phyloP scores from a whole-genome alignment of 83 land plant species.

The Diphasiastrum complanatum region DNA sequence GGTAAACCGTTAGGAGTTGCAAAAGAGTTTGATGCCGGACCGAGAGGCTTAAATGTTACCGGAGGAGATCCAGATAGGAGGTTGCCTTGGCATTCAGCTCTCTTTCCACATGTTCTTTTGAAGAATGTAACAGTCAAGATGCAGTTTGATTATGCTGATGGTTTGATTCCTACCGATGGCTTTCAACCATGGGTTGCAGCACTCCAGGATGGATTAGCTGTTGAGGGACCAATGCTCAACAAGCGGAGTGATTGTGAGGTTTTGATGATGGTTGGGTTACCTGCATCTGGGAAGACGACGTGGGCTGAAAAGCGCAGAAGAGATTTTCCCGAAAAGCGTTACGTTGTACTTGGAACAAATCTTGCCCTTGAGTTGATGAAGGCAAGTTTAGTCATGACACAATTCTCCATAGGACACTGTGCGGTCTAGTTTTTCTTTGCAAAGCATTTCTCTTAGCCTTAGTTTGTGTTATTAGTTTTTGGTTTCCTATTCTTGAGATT shows the following conservation, averaged over 20 bases:
- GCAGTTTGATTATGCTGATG: constrained; percentile 41
- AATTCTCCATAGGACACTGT: too few species aligned
- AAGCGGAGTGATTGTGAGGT: constrained; percentile 35
- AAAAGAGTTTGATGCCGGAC: constrained; percentile 42
- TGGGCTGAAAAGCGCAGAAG: constrained; percentile 49
- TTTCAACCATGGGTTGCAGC: constrained; percentile 47
- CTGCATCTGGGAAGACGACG: constrained; percentile 48
- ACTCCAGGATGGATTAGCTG: constrained; percentile 33
- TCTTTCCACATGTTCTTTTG: constrained; percentile 50
- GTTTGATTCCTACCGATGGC: constrained; percentile 41
- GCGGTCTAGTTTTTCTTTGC: background rate
- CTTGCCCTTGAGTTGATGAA: constrained; percentile 52
- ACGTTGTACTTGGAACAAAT: constrained; percentile 50
- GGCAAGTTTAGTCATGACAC: too few species aligned
- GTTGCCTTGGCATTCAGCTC: constrained; percentile 34
- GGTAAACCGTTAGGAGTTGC: constrained; percentile 45
- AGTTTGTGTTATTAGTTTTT: too few species aligned
- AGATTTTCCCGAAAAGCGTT: constrained; percentile 47
- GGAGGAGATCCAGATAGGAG: constrained; percentile 9
- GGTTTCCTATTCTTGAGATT: too few species aligned
- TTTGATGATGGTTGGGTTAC: constrained; percentile 56
- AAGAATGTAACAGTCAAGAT: constrained; percentile 49
- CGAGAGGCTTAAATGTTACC: constrained; percentile 33
- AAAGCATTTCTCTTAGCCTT: background rate
- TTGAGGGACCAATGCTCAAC: constrained; percentile 32